Conservation (phyloP, 2,329 filamentous ascomycete species). For the Thermothelomyces thermophilus region DNA sequence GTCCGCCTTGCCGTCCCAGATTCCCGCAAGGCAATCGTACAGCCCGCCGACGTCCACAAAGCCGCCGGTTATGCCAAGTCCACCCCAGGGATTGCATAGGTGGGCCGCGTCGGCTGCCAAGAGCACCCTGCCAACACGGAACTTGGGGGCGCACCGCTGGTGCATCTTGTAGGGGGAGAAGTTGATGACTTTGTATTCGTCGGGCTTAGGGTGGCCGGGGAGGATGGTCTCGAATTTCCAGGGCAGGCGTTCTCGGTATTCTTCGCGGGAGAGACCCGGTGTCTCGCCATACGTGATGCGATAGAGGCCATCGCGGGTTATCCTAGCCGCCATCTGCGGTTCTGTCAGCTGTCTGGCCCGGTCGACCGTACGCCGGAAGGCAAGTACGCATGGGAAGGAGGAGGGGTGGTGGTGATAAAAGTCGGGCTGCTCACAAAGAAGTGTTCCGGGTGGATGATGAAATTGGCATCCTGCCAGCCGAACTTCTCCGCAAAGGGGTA, state of each 20-base stretch:
- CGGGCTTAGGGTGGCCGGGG: slow-evolving; percentile 52
- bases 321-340: slow-evolving; percentile 51
- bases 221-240: slow-evolving; percentile 51
- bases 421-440: slow-evolving; percentile 36
- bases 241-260: slow-evolving; percentile 47
- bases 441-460: slow-evolving; percentile 55
- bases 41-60: slow-evolving; percentile 58
- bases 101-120: slow-evolving; percentile 58
- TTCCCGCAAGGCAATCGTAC: slow-evolving; percentile 49
- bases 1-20: slow-evolving; percentile 39
- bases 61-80: slow-evolving; percentile 56
- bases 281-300: slow-evolving; percentile 58
- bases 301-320: slow-evolving; percentile 54
- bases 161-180: slow-evolving; percentile 57
- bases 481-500: slow-evolving; percentile 50
- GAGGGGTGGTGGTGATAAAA: not conserved
- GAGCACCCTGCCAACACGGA: slow-evolving; percentile 51
- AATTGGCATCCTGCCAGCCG: slow-evolving; percentile 50
- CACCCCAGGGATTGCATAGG: slow-evolving; percentile 49
- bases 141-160: slow-evolving; percentile 50
- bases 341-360: not conserved
- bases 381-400: too few relatives aligned
- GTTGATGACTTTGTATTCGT: slow-evolving; percentile 49
- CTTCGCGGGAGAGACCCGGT: slow-evolving; percentile 44
- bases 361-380: too few relatives aligned